Conservation (phyloP, 2,329 filamentous ascomycete genomes). For the Scortechinia acanthostroma region DNA sequence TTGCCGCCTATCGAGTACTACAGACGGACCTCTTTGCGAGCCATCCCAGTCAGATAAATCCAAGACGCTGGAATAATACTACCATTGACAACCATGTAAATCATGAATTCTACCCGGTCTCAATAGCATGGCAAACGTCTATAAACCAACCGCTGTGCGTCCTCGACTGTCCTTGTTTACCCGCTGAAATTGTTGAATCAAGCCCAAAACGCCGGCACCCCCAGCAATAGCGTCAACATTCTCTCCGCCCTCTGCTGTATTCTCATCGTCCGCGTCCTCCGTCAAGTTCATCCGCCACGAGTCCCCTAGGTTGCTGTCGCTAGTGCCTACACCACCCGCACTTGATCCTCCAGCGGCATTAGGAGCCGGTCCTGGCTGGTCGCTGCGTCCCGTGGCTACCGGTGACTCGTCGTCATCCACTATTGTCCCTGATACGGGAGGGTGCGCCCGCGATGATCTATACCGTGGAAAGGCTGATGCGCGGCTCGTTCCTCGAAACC, state of each 20-base stretch:
- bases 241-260: slow-evolving; percentile 30
- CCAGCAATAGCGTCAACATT: slow-evolving; percentile 30
- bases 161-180: slow-evolving; percentile 40
- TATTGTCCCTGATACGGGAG: slow-evolving; percentile 45
- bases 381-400: slow-evolving; percentile 15
- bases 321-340: slow-evolving; percentile 48
- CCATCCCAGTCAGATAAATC: no score
- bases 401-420: slow-evolving; percentile 30
- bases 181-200: slow-evolving; percentile 52
- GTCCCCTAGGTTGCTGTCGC: slow-evolving; percentile 41
- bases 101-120: no score
- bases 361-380: slow-evolving; percentile 23
- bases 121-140: not conserved
- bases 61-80: not conserved
- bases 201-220: slow-evolving; percentile 45
- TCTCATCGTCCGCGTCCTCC: slow-evolving; percentile 37
- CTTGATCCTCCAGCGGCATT: slow-evolving; percentile 47
- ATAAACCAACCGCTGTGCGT: slow-evolving; percentile 20
- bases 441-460: slow-evolving; percentile 35
- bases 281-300: slow-evolving; percentile 54
- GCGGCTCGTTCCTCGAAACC: slow-evolving; percentile 32
- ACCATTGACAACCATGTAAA: not conserved
- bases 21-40: no score
- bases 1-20: no score
- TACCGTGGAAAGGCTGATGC: slow-evolving; percentile 29